Evolutionary conservation across 1,139 yeast species (phyloP).

Genomic region (Candida tropicalis): DNA sequence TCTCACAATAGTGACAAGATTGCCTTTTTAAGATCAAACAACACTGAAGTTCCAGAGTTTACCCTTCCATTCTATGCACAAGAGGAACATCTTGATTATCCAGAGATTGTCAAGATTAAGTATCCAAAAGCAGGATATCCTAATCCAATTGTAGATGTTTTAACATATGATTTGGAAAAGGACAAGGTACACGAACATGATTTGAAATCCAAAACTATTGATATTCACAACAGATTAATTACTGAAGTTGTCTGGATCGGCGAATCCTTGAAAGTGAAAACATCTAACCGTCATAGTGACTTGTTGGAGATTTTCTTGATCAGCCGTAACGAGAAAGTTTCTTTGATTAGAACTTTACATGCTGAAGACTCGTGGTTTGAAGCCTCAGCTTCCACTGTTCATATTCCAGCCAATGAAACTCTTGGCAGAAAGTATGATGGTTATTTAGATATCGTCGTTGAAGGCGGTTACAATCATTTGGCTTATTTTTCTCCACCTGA

Average conservation of each 20-base stretch:
- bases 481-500: slow-evolving; percentile 59
- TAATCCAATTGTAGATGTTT: slow-evolving; percentile 43
- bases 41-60: slow-evolving; percentile 54
- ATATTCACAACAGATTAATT: slow-evolving; percentile 29
- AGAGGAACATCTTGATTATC: slow-evolving; percentile 39
- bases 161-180: slow-evolving; percentile 32
- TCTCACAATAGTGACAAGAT: slow-evolving; percentile 54
- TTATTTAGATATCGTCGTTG: slow-evolving; percentile 55
- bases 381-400: slow-evolving; percentile 70
- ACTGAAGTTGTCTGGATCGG: slow-evolving; percentile 51
- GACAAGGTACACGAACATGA: slow-evolving; percentile 21
- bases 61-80: slow-evolving; percentile 59
- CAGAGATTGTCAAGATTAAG: slow-evolving; percentile 39
- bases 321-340: slow-evolving; percentile 28
- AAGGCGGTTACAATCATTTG: slow-evolving; percentile 56
- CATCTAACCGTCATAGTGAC: slow-evolving; percentile 50
- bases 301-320: slow-evolving; percentile 42
- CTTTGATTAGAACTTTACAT: slow-evolving; percentile 37
- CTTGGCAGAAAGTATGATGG: slow-evolving; percentile 50
- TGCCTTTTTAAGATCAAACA: slow-evolving; percentile 51
- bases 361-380: slow-evolving; percentile 70
- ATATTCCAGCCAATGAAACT: slow-evolving; percentile 61
- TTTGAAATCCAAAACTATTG: slow-evolving; percentile 26
- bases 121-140: slow-evolving; percentile 52
- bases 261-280: slow-evolving; percentile 36